These are phyloP conservation scores for Mycosphaerella sp. DNA, from an alignment of 2,329 filamentous ascomycete species.

Conservation along the genomic window DNA sequence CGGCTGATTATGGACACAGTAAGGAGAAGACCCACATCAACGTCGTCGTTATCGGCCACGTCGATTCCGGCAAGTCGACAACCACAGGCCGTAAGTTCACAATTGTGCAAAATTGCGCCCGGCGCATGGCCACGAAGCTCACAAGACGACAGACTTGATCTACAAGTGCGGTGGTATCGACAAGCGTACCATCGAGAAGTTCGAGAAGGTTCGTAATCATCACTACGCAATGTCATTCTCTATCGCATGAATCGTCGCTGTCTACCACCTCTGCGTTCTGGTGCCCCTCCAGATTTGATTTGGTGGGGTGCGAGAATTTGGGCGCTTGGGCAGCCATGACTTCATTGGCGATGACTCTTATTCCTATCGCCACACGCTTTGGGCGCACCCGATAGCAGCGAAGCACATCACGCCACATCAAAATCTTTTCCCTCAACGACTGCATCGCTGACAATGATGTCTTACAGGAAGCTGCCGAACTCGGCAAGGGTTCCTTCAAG, in stretches of 20 bases:
- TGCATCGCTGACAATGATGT: conserved; percentile 30
- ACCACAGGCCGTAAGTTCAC: conserved; percentile 67
- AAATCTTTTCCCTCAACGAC: background rate
- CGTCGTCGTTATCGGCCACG: conserved; percentile 98
- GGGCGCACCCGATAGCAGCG: background rate
- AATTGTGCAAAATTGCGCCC: conserved; percentile 25
- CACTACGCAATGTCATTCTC: background rate
- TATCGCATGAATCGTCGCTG: conserved; percentile 12
- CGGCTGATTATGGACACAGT: conserved; percentile 49
- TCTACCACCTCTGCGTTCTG: conserved; percentile 14
- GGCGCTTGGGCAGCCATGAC: conserved; percentile 18
- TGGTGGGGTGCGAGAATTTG: conserved; percentile 24
- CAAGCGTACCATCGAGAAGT: conserved; percentile 99
- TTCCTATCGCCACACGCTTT: conserved; percentile 4
- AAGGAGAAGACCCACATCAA: conserved; percentile 92
- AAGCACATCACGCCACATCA: background rate
- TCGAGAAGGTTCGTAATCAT: conserved; percentile 78
- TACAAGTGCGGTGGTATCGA: conserved; percentile 99
- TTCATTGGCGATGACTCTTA: conserved; percentile 13
- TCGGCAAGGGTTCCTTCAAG: conserved; percentile 99
- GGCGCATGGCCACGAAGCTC: conserved; percentile 32
- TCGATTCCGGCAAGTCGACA: conserved; percentile 99
- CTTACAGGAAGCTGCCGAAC: conserved; percentile 86
- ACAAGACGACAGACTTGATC: conserved; percentile 82
- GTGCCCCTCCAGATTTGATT: conserved; percentile 22